Conservation (phyloP, 805 yeast species). For the Saccharomycopsis amapae region DNA sequence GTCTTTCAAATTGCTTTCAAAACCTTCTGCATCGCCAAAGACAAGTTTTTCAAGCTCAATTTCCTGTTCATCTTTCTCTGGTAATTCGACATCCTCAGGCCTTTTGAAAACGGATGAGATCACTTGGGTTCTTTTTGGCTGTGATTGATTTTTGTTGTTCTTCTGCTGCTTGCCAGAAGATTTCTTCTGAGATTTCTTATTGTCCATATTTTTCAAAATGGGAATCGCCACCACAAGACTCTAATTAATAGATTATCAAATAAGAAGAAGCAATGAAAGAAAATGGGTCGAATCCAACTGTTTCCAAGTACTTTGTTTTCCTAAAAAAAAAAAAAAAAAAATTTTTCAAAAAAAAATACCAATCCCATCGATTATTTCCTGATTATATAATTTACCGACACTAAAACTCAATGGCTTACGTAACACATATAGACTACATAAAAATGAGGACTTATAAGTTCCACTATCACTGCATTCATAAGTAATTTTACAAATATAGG, state of each 20-base stretch:
- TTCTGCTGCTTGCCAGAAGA: not conserved
- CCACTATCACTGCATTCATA: too few relatives aligned
- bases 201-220: not conserved
- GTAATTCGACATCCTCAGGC: slow-evolving; percentile 28
- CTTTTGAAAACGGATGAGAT: not conserved
- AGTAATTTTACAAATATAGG: too few relatives aligned
- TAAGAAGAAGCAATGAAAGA: not conserved
- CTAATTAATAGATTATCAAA: too few relatives aligned
- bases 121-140: too few relatives aligned
- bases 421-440: too few relatives aligned
- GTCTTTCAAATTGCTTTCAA: slow-evolving; percentile 55
- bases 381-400: too few relatives aligned
- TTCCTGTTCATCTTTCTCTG: slow-evolving; percentile 84
- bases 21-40: slow-evolving; percentile 80
- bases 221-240: not conserved
- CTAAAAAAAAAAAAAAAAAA: too few relatives aligned
- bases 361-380: not conserved
- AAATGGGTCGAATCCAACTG: too few relatives aligned
- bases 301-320: too few relatives aligned
- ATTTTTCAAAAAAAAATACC: not conserved
- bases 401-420: too few relatives aligned
- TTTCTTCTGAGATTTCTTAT: not conserved
- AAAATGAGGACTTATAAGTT: too few relatives aligned
- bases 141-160: too few relatives aligned
- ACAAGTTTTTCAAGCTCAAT: slow-evolving; percentile 70